Evolutionary conservation across 2,329 filamentous ascomycete species (phyloP).

Genomic region (Colletotrichum sp.): DNA sequence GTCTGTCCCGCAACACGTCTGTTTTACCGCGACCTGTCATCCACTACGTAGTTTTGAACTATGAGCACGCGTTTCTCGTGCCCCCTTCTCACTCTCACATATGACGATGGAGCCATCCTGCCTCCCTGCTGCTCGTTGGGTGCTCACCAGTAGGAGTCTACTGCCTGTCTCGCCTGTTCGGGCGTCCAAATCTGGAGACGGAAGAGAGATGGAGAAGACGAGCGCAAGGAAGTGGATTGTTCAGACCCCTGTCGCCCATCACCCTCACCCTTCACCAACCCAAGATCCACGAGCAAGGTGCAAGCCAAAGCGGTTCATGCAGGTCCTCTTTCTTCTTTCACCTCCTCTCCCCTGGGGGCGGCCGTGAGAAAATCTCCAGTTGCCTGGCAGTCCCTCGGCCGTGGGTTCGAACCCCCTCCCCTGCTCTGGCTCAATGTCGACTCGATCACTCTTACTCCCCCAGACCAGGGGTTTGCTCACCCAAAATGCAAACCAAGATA

Average conservation of each 20-base stretch:
- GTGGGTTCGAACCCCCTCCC: constrained; percentile 5
- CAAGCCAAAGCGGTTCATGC: constrained; percentile 22
- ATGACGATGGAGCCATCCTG: background rate
- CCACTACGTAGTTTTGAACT: background rate
- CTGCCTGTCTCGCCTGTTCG: constrained; percentile 9
- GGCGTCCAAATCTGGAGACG: constrained; percentile 2
- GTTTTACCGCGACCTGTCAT: background rate
- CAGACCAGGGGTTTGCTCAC: background rate
- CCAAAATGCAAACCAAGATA: constrained; percentile 10
- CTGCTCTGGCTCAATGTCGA: background rate
- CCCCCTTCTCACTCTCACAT: background rate
- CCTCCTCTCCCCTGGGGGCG: background rate
- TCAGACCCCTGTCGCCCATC: constrained; percentile 5
- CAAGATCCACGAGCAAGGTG: background rate
- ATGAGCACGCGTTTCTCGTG: background rate
- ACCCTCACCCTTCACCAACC: constrained; percentile 14
- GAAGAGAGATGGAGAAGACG: background rate
- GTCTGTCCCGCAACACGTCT: background rate
- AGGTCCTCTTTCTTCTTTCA: constrained; percentile 23
- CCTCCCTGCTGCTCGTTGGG: constrained; percentile 16
- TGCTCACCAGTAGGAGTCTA: constrained; percentile 8
- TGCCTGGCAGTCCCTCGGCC: constrained; percentile 15
- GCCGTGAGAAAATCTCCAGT: constrained; percentile 1
- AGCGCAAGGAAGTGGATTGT: background rate
- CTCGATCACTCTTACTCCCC: background rate